Evolutionary conservation across 495 filamentous ascomycete species (phyloP), one percentile per base, ranked within the genome.

Genomic region (Xylaria scruposa): DNA sequence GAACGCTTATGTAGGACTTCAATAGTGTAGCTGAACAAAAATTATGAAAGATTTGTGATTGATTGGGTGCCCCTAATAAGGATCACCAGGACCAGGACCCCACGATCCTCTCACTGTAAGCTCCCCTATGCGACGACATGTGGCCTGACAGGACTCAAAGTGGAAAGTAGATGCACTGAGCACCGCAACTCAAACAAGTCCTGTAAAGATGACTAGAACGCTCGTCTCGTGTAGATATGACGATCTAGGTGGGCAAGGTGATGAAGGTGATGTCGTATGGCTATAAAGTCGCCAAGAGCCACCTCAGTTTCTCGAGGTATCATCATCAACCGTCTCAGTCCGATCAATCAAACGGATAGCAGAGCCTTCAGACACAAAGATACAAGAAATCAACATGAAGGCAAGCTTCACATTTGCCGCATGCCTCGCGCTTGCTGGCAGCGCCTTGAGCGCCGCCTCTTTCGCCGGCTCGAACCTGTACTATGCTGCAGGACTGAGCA

Each of bases 391-490:
- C 56, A 59, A 42, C 10, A 64, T 64, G 61, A 64, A 46, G 61
- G 9, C 38, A 8, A n/a, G 36, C 38, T 46, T 47, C 26, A 10
- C 61, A 12, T 13, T 62, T 31, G 38, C 61, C 38, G 61, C 61
- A 24, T 47, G 36, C 42, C n/a, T 64, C 0, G 61, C 38, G 21
- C 61, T 64, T 47, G 42, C 61, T 47, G 42, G 42, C 12, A 21
- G 61, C 38, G 61, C 61, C n/a, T 15, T 64, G 9, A 38, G 61
- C 36, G 61, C 61, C 38, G 61, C 61, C 31, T 64, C 61, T 64
- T 64, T 64, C 61, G 33, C 7, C 13, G 61, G 61, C 26, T 64
- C 61, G 1, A 64, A 64, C 61, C 21, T 64, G n/a, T 64, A 64
- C 38, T 64, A 64, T 13, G 61, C 61, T 26, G 61, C 61, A 12